A percentile compares a stretch with the other conserved stretches of the same genome.
Conservation (phyloP, 2,329 filamentous ascomycete genomes). For the Nothopassalora personata region DNA sequence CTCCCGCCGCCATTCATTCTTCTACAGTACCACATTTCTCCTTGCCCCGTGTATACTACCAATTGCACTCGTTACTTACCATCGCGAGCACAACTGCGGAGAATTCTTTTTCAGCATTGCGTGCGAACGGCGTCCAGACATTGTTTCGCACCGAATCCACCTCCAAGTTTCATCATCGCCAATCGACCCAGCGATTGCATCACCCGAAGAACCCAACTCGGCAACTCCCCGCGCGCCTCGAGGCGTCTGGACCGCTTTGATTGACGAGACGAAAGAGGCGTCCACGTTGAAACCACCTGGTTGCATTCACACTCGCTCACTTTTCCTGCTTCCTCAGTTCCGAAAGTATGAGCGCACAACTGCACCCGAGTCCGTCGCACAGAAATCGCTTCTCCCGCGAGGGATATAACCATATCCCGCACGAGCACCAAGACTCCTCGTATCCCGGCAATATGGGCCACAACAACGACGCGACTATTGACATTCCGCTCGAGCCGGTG, state of each 20-base stretch:
- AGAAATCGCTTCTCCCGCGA: conserved; percentile 29
- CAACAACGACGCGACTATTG: conserved; percentile 52
- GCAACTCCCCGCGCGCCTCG: background rate
- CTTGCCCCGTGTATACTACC: background rate
- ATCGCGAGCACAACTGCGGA: background rate
- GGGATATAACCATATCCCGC: conserved; percentile 24
- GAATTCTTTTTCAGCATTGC: background rate
- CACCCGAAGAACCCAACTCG: background rate
- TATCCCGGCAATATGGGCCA: conserved; percentile 15
- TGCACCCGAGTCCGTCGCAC: conserved; percentile 14
- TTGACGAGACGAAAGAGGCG: background rate
- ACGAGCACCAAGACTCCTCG: conserved; percentile 16
- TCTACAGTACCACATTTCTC: background rate
- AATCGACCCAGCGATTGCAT: background rate
- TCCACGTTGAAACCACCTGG: background rate
- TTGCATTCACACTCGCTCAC: background rate
- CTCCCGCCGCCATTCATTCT: no score
- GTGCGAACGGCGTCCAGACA: background rate
- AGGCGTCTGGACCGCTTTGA: background rate
- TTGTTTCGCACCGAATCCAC: background rate
- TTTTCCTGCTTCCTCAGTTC: background rate
- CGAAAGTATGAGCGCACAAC: conserved; percentile 15
- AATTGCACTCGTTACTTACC: background rate
- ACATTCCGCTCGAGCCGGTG: conserved; percentile 57
- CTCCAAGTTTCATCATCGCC: background rate